These are phyloP conservation scores for Lactifluus piperatus DNA, from an alignment of 768 basidiomycete species.

Conservation along the genomic window DNA sequence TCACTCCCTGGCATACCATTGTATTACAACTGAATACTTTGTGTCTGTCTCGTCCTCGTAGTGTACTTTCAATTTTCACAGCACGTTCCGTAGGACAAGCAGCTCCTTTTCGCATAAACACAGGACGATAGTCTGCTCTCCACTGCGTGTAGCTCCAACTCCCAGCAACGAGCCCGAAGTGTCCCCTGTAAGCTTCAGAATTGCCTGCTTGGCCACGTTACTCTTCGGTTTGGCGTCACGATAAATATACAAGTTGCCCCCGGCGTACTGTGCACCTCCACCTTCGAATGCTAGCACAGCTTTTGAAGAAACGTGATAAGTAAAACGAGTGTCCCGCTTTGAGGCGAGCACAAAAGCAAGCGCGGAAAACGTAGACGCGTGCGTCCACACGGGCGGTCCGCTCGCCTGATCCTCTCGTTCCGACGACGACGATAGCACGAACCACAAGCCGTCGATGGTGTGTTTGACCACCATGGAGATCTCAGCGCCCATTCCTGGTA, in stretches of 20 bases:
- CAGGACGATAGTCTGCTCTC: slow-evolving; percentile 37
- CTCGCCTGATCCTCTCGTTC: slow-evolving; percentile 16
- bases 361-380: slow-evolving; percentile 79
- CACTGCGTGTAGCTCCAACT: slow-evolving; percentile 42
- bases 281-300: slow-evolving; percentile 80
- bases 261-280: slow-evolving; percentile 51
- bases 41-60: slow-evolving; percentile 12
- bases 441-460: slow-evolving; percentile 31
- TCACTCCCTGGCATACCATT: slow-evolving; percentile 18
- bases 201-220: slow-evolving; percentile 68
- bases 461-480: slow-evolving; percentile 58
- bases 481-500: slow-evolving; percentile 43
- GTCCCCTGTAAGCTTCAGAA: slow-evolving; percentile 67
- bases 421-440: slow-evolving; percentile 19
- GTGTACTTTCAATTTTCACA: slow-evolving; percentile 10
- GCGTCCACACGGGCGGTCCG: slow-evolving; percentile 47
- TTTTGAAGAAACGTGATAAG: slow-evolving; percentile 52
- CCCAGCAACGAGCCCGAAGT: slow-evolving; percentile 71
- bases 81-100: slow-evolving; percentile 43
- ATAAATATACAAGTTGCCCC: slow-evolving; percentile 85
- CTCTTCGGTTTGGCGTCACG: slow-evolving; percentile 43
- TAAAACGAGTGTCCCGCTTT: slow-evolving; percentile 84
- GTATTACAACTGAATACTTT: slow-evolving; percentile 20
- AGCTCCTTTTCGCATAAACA: slow-evolving; percentile 75
- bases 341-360: slow-evolving; percentile 91